These are phyloP conservation scores for Acanthochlamys bracteata DNA, from an alignment of 106 monocot genomes.

Conservation along the genomic window DNA sequence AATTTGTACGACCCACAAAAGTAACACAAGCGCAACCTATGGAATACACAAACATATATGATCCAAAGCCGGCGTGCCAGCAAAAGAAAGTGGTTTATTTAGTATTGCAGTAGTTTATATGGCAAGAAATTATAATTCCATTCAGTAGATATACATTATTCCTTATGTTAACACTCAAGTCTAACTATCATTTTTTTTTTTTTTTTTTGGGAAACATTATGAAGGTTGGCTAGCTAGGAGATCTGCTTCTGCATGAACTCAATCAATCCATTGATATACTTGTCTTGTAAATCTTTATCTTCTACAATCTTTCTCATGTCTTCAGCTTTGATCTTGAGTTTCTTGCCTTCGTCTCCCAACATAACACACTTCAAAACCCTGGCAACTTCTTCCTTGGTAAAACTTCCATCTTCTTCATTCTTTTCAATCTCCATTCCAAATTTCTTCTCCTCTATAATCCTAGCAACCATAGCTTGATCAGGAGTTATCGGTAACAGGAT, in stretches of 20 bases:
- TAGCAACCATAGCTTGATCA: conserved; percentile 16
- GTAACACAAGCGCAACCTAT: too few relatives aligned
- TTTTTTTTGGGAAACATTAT: too few relatives aligned
- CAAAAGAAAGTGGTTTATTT: too few relatives aligned
- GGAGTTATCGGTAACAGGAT: conserved; percentile 13
- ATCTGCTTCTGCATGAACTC: not conserved
- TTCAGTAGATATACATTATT: too few relatives aligned
- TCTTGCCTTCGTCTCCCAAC: conserved; percentile 5
- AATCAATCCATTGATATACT: conserved; percentile 3
- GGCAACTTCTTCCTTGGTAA: conserved; percentile 10
- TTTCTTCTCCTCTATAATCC: conserved; percentile 9
- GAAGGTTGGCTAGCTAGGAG: too few relatives aligned
- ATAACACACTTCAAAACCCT: conserved; percentile 9
- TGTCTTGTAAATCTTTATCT: not conserved
- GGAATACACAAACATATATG: too few relatives aligned
- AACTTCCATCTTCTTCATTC: conserved; percentile 6
- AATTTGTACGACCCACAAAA: too few relatives aligned
- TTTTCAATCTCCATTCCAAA: conserved; percentile 14
- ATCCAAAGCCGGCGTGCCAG: too few relatives aligned
- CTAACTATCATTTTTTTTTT: too few relatives aligned
- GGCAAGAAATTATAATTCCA: too few relatives aligned
- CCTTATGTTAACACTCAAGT: too few relatives aligned
- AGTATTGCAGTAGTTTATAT: too few relatives aligned
- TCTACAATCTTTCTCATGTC: not conserved
- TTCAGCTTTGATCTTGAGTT: not conserved